Conservation (phyloP, 768 basidiomycete genomes). For the Termitomyces sp. region DNA sequence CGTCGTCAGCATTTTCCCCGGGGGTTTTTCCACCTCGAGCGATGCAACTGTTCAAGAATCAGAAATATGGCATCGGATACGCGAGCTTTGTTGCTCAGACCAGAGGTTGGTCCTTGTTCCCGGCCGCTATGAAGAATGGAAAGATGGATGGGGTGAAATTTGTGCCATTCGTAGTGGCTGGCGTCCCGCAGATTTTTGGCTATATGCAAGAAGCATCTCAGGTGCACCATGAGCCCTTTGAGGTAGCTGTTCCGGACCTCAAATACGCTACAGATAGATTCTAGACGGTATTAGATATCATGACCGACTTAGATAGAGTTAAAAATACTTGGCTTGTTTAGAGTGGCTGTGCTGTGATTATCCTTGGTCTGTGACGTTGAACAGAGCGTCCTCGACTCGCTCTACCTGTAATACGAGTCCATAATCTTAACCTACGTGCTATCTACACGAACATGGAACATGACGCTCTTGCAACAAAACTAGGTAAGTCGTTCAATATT, state of each 20-base stretch:
- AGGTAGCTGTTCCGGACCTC: neutral
- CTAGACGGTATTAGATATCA: neutral
- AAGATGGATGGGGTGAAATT: conserved; percentile 22
- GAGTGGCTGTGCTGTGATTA: neutral
- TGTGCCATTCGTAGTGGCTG: conserved; percentile 18
- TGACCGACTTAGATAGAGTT: too few relatives aligned
- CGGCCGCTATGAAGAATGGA: conserved; percentile 25
- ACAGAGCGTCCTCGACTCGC: too few relatives aligned
- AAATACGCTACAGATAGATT: neutral
- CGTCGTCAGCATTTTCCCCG: conserved; percentile 33
- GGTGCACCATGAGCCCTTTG: neutral
- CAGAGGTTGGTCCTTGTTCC: conserved; percentile 23
- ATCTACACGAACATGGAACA: neutral
- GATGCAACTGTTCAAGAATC: conserved; percentile 21
- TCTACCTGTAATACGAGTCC: too few relatives aligned
- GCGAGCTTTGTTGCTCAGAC: conserved; percentile 21
- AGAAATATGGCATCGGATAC: conserved; percentile 26
- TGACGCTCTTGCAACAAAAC: neutral
- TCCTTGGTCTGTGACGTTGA: too few relatives aligned
- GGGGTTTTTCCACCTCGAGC: conserved; percentile 9
- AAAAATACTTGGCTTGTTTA: too few relatives aligned
- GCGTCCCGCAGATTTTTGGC: conserved; percentile 22
- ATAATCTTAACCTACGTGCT: neutral
- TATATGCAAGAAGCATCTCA: neutral
- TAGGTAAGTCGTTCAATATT: neutral